These are phyloP conservation scores for Cydonia oblonga DNA, from an alignment of 331 rosid genomes.

Conservation along the genomic window DNA sequence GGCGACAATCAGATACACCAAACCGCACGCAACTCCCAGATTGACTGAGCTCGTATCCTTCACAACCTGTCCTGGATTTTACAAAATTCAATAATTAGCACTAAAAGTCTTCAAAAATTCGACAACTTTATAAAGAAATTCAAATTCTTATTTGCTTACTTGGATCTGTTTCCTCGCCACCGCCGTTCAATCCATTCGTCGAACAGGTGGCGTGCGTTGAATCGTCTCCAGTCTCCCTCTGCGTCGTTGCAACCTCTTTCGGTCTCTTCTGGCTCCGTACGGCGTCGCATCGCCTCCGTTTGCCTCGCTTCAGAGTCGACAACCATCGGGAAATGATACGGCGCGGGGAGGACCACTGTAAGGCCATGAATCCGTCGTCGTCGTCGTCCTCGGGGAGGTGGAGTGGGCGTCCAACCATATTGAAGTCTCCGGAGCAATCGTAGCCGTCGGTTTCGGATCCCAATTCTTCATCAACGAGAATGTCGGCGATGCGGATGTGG, in stretches of 20 bases:
- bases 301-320: constrained; percentile 32
- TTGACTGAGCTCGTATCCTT: constrained; percentile 44
- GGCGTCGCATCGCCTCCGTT: constrained; percentile 6
- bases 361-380: neutral
- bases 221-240: neutral
- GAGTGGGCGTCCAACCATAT: constrained; percentile 24
- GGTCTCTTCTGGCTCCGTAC: constrained; percentile 6
- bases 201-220: constrained; percentile 9
- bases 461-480: constrained; percentile 28
- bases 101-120: neutral
- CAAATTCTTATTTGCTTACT: constrained; percentile 16
- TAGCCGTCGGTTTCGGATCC: constrained; percentile 1
- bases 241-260: constrained; percentile 1
- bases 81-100: neutral
- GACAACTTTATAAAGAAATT: neutral
- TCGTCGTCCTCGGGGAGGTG: neutral
- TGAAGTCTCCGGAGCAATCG: neutral
- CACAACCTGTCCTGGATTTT: constrained; percentile 31
- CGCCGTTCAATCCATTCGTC: constrained; percentile 11
- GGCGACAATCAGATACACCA: constrained; percentile 51
- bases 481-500: constrained; percentile 47
- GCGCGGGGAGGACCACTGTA: constrained; percentile 39
- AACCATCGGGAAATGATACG: constrained; percentile 42
- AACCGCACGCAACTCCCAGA: constrained; percentile 73
- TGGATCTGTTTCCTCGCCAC: constrained; percentile 9